A percentile compares a stretch with the other conserved stretches of the same genome.
Conservation (phyloP, 352 stramenopile species). For the Phytopythium boreale region DNA sequence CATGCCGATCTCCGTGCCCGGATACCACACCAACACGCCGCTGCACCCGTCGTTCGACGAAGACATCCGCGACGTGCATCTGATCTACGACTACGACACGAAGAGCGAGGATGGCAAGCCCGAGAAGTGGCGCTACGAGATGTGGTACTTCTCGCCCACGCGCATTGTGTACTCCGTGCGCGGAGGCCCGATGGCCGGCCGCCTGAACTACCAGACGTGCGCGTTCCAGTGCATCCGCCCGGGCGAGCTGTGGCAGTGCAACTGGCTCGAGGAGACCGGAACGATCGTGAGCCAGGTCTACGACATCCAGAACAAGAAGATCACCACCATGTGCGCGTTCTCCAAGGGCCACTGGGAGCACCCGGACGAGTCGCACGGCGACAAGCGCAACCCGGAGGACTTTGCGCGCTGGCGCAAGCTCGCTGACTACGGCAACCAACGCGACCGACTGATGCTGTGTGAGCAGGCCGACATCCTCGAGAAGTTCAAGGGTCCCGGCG, state of each 20-base stretch:
- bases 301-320: conserved; percentile 45
- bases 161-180: conserved; percentile 58
- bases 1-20: conserved; percentile 18
- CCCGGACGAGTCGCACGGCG: conserved; percentile 33
- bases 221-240: conserved; percentile 55
- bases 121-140: conserved; percentile 58
- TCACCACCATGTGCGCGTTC: conserved; percentile 50
- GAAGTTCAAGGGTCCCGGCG: conserved; percentile 30
- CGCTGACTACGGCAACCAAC: conserved; percentile 40
- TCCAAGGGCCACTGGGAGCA: conserved; percentile 59
- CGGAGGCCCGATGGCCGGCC: conserved; percentile 46
- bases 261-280: conserved; percentile 57
- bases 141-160: conserved; percentile 55
- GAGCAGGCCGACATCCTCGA: conserved; percentile 49
- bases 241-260: conserved; percentile 54
- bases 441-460: conserved; percentile 44
- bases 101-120: conserved; percentile 34
- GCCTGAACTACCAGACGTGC: conserved; percentile 56
- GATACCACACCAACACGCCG: conserved; percentile 53
- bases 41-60: conserved; percentile 52
- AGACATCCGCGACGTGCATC: conserved; percentile 49
- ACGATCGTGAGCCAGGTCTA: conserved; percentile 51
- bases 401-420: conserved; percentile 52
- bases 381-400: conserved; percentile 56
- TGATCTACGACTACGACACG: conserved; percentile 53